Evolutionary conservation across 2,329 filamentous ascomycete species (phyloP).

Genomic region (Cordyceps cateniannulata): DNA sequence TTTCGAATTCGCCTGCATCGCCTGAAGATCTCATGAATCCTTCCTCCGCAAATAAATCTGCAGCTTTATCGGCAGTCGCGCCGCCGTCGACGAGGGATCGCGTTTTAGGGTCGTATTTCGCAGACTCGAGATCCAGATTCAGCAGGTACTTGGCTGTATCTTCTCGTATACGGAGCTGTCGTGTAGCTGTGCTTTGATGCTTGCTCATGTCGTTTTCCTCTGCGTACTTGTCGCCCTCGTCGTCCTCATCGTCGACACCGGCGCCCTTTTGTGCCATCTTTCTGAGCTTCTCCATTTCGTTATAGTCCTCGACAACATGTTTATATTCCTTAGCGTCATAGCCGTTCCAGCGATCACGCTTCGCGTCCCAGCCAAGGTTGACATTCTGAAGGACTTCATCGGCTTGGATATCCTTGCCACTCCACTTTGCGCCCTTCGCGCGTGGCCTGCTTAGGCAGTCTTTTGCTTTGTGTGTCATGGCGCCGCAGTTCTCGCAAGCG

Average conservation of each 20-base stretch:
- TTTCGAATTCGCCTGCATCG: constrained; percentile 88
- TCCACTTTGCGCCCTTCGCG: constrained; percentile 86
- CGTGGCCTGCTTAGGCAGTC: constrained; percentile 86
- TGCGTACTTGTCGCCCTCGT: constrained; percentile 70
- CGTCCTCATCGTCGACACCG: constrained; percentile 41
- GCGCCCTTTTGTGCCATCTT: constrained; percentile 46
- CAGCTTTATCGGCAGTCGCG: constrained; percentile 71
- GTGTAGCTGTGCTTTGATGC: constrained; percentile 82
- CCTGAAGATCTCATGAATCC: constrained; percentile 85
- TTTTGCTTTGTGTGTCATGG: constrained; percentile 93
- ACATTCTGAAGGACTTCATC: constrained; percentile 85
- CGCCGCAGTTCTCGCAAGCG: constrained; percentile 96
- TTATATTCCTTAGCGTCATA: constrained; percentile 85
- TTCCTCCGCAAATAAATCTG: constrained; percentile 82
- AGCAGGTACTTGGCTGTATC: constrained; percentile 96
- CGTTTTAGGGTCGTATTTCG: constrained; percentile 96
- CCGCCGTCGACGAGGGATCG: constrained; percentile 83
- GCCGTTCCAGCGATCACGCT: constrained; percentile 97
- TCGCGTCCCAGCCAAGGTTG: constrained; percentile 89
- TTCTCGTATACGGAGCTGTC: constrained; percentile 86
- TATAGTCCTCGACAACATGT: constrained; percentile 81
- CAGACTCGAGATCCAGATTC: constrained; percentile 91
- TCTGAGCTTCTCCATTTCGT: constrained; percentile 74
- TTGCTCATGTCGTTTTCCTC: constrained; percentile 96
- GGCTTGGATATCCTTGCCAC: constrained; percentile 86